Evolutionary conservation across 2,329 filamentous ascomycete genomes (phyloP).

Genomic region (Aspergillus intermedius): DNA sequence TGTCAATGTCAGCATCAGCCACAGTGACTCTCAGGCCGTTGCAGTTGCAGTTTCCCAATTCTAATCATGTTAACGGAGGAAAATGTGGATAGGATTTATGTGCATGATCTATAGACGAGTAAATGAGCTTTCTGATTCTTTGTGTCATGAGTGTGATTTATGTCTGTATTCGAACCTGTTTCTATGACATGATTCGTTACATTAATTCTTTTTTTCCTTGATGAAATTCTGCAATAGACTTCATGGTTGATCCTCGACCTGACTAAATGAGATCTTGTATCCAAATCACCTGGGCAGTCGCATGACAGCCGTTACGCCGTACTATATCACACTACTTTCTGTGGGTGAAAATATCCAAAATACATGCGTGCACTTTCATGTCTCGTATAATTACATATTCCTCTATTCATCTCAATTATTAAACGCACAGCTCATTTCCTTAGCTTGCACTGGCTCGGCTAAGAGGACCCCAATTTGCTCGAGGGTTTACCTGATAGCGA

Average conservation of each 20-base stretch:
- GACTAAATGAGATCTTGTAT: too few species aligned
- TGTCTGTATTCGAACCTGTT: background rate
- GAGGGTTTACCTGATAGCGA: slow-evolving; percentile 83
- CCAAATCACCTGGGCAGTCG: too few species aligned
- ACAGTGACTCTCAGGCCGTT: slow-evolving; percentile 89
- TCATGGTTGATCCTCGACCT: too few species aligned
- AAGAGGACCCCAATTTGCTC: slow-evolving; percentile 92
- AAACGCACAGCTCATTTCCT: background rate
- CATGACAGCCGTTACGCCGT: too few species aligned
- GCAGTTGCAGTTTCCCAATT: slow-evolving; percentile 84
- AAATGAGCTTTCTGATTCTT: background rate
- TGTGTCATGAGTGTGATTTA: slow-evolving; percentile 1
- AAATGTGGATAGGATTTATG: slow-evolving; percentile 1
- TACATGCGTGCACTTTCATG: background rate
- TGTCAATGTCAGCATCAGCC: slow-evolving; percentile 89
- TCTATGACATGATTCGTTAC: too few species aligned
- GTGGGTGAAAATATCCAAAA: too few species aligned
- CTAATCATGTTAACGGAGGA: slow-evolving; percentile 28
- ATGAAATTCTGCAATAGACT: too few species aligned
- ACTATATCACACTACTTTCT: too few species aligned
- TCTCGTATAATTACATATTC: background rate
- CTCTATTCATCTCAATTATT: background rate
- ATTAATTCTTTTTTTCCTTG: too few species aligned
- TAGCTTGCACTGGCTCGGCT: slow-evolving; percentile 31
- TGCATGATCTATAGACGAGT: background rate